Percentiles rank a stretch among this genome's conserved stretches.
These are phyloP conservation scores for Puccinellia tenuiflora DNA, from an alignment of 176 grass and related monocot genomes.

Conservation along the genomic window DNA sequence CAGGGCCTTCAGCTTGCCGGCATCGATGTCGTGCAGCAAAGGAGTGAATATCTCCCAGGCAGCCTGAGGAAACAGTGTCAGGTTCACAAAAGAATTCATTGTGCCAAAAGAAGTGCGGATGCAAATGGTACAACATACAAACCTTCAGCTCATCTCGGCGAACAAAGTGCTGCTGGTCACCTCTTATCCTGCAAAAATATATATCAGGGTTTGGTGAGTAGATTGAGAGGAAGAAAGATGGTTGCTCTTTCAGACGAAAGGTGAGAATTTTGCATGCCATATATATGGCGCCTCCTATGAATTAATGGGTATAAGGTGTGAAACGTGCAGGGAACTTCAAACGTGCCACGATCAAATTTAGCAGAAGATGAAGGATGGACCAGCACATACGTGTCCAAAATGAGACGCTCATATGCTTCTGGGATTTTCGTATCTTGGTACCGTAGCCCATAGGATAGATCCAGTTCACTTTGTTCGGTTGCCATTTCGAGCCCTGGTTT, in stretches of 20 bases:
- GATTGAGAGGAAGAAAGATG: background rate
- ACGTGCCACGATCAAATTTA: background rate
- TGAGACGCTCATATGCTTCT: slow-evolving; percentile 95
- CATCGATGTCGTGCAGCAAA: slow-evolving; percentile 79
- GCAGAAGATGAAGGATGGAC: background rate
- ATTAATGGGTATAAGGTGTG: background rate
- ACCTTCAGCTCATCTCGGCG: slow-evolving; percentile 91
- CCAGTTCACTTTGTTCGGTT: slow-evolving; percentile 93
- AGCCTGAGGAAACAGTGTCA: slow-evolving; percentile 44
- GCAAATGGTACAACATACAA: background rate
- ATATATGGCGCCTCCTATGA: background rate
- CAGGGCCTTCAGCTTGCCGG: slow-evolving; percentile 56
- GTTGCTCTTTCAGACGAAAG: background rate
- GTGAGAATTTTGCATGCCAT: background rate
- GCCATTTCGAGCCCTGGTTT: slow-evolving; percentile 95
- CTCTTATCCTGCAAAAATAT: slow-evolving; percentile 70
- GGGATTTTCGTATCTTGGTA: slow-evolving; percentile 82
- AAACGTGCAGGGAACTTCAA: background rate
- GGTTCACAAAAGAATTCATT: background rate
- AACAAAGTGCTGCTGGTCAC: slow-evolving; percentile 96
- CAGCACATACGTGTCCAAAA: slow-evolving; percentile 76
- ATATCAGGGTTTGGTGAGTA: background rate
- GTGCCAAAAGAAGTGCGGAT: background rate
- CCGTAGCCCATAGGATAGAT: slow-evolving; percentile 87
- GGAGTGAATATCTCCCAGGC: slow-evolving; percentile 99